phyloP scores from a whole-genome alignment of 768 basidiomycete species.

The Agrocybe chaxingu region DNA sequence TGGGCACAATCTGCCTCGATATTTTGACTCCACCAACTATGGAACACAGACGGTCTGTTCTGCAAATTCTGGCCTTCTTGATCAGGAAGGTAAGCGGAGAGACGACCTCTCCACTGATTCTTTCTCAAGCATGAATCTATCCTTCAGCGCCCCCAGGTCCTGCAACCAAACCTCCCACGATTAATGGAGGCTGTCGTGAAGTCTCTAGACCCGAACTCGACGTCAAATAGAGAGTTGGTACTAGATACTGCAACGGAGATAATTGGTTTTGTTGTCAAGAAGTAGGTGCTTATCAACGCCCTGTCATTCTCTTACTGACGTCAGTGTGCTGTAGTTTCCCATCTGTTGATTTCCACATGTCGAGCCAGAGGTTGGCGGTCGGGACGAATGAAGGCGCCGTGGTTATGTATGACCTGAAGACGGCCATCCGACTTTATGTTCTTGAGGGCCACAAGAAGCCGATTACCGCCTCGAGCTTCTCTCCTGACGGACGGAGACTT shows the following conservation, averaged over 20 bases:
- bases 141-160: slow-evolving; percentile 71
- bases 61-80: slow-evolving; percentile 92
- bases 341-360: slow-evolving; percentile 89
- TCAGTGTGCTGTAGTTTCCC: slow-evolving; percentile 60
- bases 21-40: slow-evolving; percentile 75
- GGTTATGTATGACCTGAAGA: slow-evolving; percentile 95
- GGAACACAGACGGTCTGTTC: slow-evolving; percentile 79
- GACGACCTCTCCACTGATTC: neutral
- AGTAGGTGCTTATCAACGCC: slow-evolving; percentile 43
- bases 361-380: slow-evolving; percentile 84
- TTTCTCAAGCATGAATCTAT: neutral
- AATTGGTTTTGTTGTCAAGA: slow-evolving; percentile 89
- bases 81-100: slow-evolving; percentile 70
- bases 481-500: slow-evolving; percentile 87
- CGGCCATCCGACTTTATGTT: slow-evolving; percentile 91
- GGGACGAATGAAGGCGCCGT: slow-evolving; percentile 94
- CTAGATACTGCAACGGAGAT: slow-evolving; percentile 92
- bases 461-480: slow-evolving; percentile 85
- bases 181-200: slow-evolving; percentile 95
- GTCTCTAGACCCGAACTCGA: slow-evolving; percentile 90
- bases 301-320: neutral
- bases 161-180: slow-evolving; percentile 80
- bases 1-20: slow-evolving; percentile 90
- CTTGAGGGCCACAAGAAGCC: slow-evolving; percentile 86
- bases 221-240: slow-evolving; percentile 74